These are phyloP conservation scores for button mushroom (Agaricus bisporus) DNA, from an alignment of 768 basidiomycete species.

Conservation along the genomic window DNA sequence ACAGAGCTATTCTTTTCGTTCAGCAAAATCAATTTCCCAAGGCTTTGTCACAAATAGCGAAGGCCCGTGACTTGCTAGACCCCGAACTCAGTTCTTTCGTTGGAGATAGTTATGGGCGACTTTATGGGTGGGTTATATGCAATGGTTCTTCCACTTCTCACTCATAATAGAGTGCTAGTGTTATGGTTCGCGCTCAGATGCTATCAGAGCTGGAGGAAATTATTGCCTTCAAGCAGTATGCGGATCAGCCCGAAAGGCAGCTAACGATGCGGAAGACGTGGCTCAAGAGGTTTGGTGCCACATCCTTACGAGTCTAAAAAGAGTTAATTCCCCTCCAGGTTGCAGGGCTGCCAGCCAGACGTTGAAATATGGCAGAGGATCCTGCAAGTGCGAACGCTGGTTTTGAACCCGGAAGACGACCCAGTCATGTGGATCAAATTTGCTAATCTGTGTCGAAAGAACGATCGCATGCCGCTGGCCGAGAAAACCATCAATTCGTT, in stretches of 20 bases:
- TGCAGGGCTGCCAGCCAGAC: conserved; percentile 95
- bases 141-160: background rate
- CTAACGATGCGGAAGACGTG: conserved; percentile 88
- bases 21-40: conserved; percentile 96
- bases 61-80: conserved; percentile 88
- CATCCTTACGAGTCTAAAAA: background rate
- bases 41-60: conserved; percentile 84
- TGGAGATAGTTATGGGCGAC: conserved; percentile 94
- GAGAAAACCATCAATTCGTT: conserved; percentile 96
- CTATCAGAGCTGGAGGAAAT: conserved; percentile 97
- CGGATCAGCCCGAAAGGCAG: conserved; percentile 92
- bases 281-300: conserved; percentile 76
- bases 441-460: conserved; percentile 94
- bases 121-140: conserved; percentile 71
- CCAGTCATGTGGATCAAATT: conserved; percentile 99
- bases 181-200: conserved; percentile 97
- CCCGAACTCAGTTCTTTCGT: conserved; percentile 88
- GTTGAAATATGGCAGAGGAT: conserved; percentile 99
- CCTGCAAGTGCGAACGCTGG: conserved; percentile 90
- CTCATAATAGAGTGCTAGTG: conserved; percentile 38
- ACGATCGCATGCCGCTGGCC: conserved; percentile 88
- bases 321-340: conserved; percentile 31
- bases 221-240: conserved; percentile 89
- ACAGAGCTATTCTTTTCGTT: conserved; percentile 90
- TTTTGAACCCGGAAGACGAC: conserved; percentile 89